Base-by-base conservation (phyloP, 768 basidiomycete species). In the Podaxis rugospora region DNA sequence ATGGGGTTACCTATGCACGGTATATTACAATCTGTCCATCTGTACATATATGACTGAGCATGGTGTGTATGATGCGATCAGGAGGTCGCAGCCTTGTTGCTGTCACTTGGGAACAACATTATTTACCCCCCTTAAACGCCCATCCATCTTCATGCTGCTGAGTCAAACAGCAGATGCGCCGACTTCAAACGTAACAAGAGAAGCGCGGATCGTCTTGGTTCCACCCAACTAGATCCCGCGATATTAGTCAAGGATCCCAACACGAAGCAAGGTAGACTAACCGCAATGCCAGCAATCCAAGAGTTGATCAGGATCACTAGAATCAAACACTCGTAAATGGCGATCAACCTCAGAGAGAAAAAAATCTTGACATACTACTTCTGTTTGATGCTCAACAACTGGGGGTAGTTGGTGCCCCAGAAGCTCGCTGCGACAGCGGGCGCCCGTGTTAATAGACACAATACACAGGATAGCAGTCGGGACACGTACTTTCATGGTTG, bases 211-310 rank as follows among this genome's bases (percentile, higher is more conserved):
- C 73, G 18, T 69, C 62, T 1, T 62, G 68, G 46, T 75, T 71
- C 74, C 72, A 78, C 7, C 75, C 76, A 35, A 78, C 76, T 78
- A 44, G 11, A 58, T 16, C 7, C 40, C n/a, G 35, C 27, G 49
- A 42, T 40, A 46, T 27, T 18, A 59, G 58, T 11, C 18, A 23
- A 25, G 5, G 21, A 16, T 9, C 25, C 18, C 21, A 9, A 27
- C 37, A 27, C 6, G 11, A 10, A 49, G 59, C 13, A 16, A 25
- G 9, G 14, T 47, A 9, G 4, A 71, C 75, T 67, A 44, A 77
- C 78, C 78, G 63, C 80, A 80, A 35, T 80, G 80, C 80, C 80
- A 82, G 63, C 81, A 81, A 61, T 81, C 80, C 4, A 82, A 66
- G 35, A 80, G 69, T 14, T 74, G 74, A 32, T 80, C 67, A 27